Conservation (phyloP, 257 asterid genomes). For the Petrea volubilis region DNA sequence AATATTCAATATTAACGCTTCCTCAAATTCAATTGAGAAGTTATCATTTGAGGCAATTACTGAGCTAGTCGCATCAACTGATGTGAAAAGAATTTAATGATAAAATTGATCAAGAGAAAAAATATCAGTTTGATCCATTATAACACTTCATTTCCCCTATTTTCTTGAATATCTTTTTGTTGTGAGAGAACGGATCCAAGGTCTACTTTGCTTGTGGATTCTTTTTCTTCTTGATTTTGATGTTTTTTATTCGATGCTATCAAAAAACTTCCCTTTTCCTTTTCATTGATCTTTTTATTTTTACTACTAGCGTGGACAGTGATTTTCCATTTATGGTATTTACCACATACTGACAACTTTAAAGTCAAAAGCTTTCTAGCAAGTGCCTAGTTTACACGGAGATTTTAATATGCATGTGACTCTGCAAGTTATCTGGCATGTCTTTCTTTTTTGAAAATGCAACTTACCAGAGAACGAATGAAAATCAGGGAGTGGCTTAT, state of each 20-base stretch:
- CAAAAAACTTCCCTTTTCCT: no score
- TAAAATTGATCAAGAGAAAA: neutral
- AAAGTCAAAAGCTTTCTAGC: neutral
- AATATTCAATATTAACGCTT: neutral
- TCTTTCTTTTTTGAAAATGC: neutral
- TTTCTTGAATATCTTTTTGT: no score
- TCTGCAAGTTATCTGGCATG: neutral
- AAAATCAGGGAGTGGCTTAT: conserved; percentile 48
- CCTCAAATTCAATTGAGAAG: neutral
- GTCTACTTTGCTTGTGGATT: no score
- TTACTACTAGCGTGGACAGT: neutral
- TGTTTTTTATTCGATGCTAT: no score
- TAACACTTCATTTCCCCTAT: neutral
- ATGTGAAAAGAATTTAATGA: neutral
- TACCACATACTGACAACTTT: neutral
- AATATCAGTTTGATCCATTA: neutral
- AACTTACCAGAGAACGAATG: conserved; percentile 49
- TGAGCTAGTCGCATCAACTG: conserved; percentile 3
- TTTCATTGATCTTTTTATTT: no score
- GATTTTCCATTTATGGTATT: neutral
- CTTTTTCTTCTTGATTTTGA: no score
- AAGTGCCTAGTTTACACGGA: neutral
- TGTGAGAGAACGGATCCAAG: no score
- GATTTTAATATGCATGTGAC: neutral
- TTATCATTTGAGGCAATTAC: neutral